Base-by-base conservation (phyloP, 176 grass and related monocot genomes). In the Carex cristatella region DNA sequence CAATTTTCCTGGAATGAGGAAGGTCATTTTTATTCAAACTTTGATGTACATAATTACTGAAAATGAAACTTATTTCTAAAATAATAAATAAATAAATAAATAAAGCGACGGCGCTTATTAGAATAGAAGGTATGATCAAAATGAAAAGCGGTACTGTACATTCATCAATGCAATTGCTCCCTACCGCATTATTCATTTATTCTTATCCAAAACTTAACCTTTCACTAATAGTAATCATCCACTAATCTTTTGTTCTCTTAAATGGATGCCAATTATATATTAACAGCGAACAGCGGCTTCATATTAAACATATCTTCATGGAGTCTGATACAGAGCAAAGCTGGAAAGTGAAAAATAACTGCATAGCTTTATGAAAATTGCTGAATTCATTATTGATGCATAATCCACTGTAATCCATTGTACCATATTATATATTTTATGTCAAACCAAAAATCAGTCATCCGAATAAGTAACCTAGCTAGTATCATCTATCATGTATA, bases 161-260 rank as follows among this genome's bases (percentile, higher is more conserved):
- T 40, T 40, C 4, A 40, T 1, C 38, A 40, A 40, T 40, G 23
- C 23, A 23, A 23, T 23, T 23, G 38, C 38, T 5, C 38, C 38
- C 38, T 40, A 40, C 38, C 38, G 4, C 38, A 40, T 6, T 40
- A 40, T 37, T 3, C 35, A 37, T 37, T 37, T 37, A 37, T 40
- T 40, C 38, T 40, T 40, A 40, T 40, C 38, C 4, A 40, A 40
- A 40, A 40, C 38, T 40, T 40, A 5, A 40, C 38, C 38, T 40
- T 40, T 81, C 79, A 76, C 88, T 60, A 87, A 81, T 69, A 76
- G 86, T 60, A 87, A 81, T 69, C 61, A 75, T 89, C 55, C 78
- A 79, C 74, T 32, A 10, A 16, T n/a, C 2, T 57, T 55, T 9
- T 31, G 35, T 6, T 33, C 10, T 32, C 28, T 56, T 32, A 57